Evolutionary conservation across 164 flowering plant genomes (phyloP), one percentile per base, ranked within the genome.

Genomic region (Sextonia rubra): DNA sequence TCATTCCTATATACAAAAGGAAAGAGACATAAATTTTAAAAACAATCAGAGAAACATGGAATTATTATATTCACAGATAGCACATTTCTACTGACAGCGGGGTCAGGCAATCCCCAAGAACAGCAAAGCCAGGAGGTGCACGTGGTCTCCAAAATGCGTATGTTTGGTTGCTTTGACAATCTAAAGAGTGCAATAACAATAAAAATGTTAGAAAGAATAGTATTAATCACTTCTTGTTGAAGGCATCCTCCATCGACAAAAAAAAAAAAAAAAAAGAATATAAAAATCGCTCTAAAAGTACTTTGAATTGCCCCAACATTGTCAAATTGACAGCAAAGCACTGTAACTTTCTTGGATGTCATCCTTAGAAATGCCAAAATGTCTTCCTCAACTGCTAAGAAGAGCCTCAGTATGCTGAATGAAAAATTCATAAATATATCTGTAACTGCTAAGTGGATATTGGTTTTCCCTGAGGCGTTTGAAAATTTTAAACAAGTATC

Each of bases 401-500:
- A 96, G 55, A 96, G 83, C 70, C 86, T 88, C 82, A 96, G 83
- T 74, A 88, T 89, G 84, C 97, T 96, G 84, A 93, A 93, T 30
- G 99, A 87, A 75, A 90, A 96, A 82, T 93, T 96, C 93, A 96
- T 88, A 70, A 90, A 92, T 71, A 96, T 79, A 79, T 96, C 92
- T 75, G 99, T 89, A 77, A 90, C 89, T 72, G 80, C 82, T 60
- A 91, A 18, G 75, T 90, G 89, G 47, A 96, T 84, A 62, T 86
- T 88, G 67, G 91, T 92, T 85, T 88, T 92, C 71, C 98, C 97
- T 75, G 91, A 89, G 73, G 87, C 89, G 78, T 75, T 89, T 20
- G 97, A 88, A 77, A 82, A 92, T 48, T 79, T 87, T 25, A 91
- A 47, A 32, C 85, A 85, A 68, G 97, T 82, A 74, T 96, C 98